A percentile compares a stretch with the other conserved stretches of the same genome.
Conservation (phyloP, 257 asterid species). For the Prunella vulgaris region DNA sequence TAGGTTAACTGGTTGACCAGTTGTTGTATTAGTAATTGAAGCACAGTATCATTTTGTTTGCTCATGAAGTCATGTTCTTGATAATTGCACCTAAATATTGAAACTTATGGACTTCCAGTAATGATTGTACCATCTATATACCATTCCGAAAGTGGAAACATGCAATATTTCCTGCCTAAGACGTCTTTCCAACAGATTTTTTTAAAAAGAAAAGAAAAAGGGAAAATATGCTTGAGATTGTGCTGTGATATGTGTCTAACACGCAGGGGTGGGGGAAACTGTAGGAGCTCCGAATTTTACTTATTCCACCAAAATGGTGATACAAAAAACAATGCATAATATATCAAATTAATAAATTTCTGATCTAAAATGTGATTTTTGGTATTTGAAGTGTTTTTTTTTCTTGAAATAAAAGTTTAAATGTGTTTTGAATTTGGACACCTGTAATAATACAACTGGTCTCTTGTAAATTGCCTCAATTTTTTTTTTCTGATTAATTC, state of each 20-base stretch:
- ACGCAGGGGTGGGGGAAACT: neutral
- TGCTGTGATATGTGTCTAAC: neutral
- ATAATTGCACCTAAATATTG: neutral
- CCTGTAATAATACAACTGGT: neutral
- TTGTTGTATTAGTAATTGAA: neutral
- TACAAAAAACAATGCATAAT: neutral
- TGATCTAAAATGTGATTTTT: neutral
- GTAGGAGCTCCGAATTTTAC: neutral
- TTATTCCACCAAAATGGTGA: neutral
- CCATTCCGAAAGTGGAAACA: neutral
- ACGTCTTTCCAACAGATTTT: neutral
- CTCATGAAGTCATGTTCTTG: constrained; percentile 1
- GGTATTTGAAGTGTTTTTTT: neutral
- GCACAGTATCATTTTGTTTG: neutral
- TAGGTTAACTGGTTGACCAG: constrained; percentile 13
- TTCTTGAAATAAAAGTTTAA: no score
- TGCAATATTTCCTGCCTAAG: neutral
- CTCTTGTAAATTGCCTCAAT: neutral
- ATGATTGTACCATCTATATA: neutral
- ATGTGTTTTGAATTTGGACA: neutral
- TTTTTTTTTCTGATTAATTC: no score
- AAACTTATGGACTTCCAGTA: neutral
- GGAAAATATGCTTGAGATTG: neutral
- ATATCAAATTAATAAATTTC: neutral
- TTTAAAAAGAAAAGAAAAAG: no score